Base-by-base conservation (phyloP, 768 basidiomycete species). In the Psilocybe cyanescens region DNA sequence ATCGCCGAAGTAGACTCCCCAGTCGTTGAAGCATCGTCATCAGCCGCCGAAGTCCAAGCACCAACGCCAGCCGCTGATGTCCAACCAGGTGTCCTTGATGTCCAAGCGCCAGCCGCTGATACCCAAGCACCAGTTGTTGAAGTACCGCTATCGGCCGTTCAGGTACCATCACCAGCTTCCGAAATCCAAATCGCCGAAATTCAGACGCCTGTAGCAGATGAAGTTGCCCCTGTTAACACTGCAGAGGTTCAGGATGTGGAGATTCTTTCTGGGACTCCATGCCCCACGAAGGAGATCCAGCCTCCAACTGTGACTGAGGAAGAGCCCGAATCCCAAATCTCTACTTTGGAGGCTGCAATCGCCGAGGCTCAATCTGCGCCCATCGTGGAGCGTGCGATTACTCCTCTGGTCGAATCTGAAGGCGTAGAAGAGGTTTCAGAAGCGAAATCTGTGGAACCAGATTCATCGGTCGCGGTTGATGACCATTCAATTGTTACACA, bases 301-400 rank as follows among this genome's bases (percentile, higher is more conserved):
- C 9, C n/a, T 6, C 9, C 17, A 24, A 24, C 47, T 30, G 39
- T n/a, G 29, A 14, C 49, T 9, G 54, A 55, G 14, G 63, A 63
- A n/a, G 69, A 54, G 48, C 37, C 24, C 3, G 55, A 17, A 30
- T 31, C 48, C 28, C 7, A 57, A 7, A 8, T 31, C 24, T 9
- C 29, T 6, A 37, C 41, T 5, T 44, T 44, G 41, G 41, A 31
- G 16, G 28, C 11, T 29, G 31, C 17, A 14, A 31, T 54, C 33
- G 35, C 52, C 35, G 52, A 54, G 19, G 31, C 35, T 54, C 31
- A 54, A 54, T 66, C 56, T 4, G 48, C 58, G 31, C 62, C 53
- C 37, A 61, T 39, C 24, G 65, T 65, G 33, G 71, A 62, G 29
- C 44, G 57, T 31, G 44, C 63, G 12, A 49, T 33, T 48, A 4